Conservation (phyloP, 31 red algal species). For the Asparagopsis taxiformis region DNA sequence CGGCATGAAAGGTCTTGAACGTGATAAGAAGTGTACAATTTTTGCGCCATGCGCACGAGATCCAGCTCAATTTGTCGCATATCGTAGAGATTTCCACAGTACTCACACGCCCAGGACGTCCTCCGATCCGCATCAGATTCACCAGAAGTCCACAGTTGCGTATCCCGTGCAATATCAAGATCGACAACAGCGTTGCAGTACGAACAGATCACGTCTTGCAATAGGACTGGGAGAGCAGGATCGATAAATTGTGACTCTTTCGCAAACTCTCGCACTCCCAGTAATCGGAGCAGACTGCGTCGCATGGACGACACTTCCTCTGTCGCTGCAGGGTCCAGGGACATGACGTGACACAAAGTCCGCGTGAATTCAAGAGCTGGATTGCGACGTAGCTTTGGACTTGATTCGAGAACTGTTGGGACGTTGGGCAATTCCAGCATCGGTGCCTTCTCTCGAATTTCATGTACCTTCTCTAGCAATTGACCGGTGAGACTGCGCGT, state of each 20-base stretch:
- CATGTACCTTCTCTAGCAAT: constrained; percentile 73
- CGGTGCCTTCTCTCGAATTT: constrained; percentile 74
- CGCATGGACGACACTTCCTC: constrained; percentile 78
- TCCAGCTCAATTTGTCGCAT: constrained; percentile 73
- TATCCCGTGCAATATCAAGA: constrained; percentile 79
- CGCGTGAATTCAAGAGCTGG: constrained; percentile 82
- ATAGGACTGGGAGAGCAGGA: constrained; percentile 54
- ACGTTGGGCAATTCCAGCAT: constrained; percentile 58
- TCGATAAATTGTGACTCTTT: constrained; percentile 66
- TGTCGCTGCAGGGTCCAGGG: constrained; percentile 50
- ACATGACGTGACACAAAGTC: constrained; percentile 67
- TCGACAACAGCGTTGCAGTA: constrained; percentile 88
- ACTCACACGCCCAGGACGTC: constrained; percentile 74
- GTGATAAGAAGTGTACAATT: constrained; percentile 70
- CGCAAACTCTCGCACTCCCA: constrained; percentile 88
- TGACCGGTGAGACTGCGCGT: constrained; percentile 43
- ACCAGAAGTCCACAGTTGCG: constrained; percentile 48
- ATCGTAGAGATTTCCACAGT: constrained; percentile 73
- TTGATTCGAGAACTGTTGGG: constrained; percentile 23
- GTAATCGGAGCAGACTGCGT: constrained; percentile 61
- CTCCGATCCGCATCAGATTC: constrained; percentile 14
- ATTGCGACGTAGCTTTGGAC: constrained; percentile 33
- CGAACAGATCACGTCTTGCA: constrained; percentile 81
- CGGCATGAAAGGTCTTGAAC: constrained; percentile 72
- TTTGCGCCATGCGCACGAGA: constrained; percentile 61